Base-by-base conservation (phyloP, 345 rosid genomes). In the Lepidium africanum region DNA sequence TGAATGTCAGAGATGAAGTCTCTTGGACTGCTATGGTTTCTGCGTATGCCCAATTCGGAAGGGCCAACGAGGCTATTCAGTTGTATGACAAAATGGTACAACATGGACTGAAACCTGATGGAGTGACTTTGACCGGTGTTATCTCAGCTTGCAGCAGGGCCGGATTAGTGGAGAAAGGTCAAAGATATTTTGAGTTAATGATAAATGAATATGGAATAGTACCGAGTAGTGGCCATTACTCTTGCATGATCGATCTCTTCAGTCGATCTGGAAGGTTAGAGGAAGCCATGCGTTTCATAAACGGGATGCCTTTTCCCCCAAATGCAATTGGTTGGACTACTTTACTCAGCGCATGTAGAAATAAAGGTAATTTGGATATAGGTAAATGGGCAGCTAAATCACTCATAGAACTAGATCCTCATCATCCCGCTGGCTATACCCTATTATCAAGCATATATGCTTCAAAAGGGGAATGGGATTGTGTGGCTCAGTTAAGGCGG, bases 1-100 rank as follows among this genome's bases (percentile, higher is more conserved):
- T 93, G 97, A 79, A 45, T 14, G 42, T 79, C 54, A 83, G 46
- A 79, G 98, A 93, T 79, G 94, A 85, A 76, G 85, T 93, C 59
- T 85, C 96, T 32, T 93, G 97, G 97, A 90, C 97, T 40, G 98
- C 98, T 27, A 72, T 93, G 72, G 79, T 93, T 76, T 88, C 96
- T 12, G 88, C 84, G 10, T 88, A 90, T 81, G 90, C 97, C 2
- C 91, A 90, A 59, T 93, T 82, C 47, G 97, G 98, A 70, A 88
- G 83, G 69, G 98, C 96, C 49, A 60, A 72, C 0, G 89, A 87
- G 80, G 83, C 92, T 36, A 84, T 93, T 54, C 81, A 81, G 33
- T 84, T 86, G 77, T 93, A 88, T 49, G 94, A 88, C 71, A 78
- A 72, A 70, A 93, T 90, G 97, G 56, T 83, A 47, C 78, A 80